Base-by-base conservation (phyloP, 2,329 filamentous ascomycete genomes). In the Aureobasidium sp. region DNA sequence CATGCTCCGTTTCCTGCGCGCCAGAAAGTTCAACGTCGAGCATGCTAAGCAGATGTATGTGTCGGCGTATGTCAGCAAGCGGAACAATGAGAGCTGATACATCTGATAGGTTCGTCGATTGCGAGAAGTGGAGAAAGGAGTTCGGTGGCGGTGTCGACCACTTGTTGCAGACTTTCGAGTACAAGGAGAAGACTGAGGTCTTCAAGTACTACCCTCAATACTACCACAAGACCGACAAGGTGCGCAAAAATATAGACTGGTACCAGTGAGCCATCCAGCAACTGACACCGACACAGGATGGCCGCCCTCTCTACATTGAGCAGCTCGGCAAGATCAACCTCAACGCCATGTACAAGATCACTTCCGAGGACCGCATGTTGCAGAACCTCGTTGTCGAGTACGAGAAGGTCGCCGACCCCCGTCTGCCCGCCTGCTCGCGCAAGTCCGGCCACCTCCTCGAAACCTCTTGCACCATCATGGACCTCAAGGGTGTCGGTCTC, bases 381-480 rank as follows among this genome's bases (percentile, higher is more conserved):
- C 86, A 90, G 76, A 97, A 97, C 81, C 87, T 99, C 47, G 93
- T 96, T 53, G 88, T 92, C 75, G 94, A 99, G 80, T 99, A 99
- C 80, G 94, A 99, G 82, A 96, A 93, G 76, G 84, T 97, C 68
- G 84, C 90, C 68, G 93, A 97, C 77, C 92, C 92, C 15, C 89
- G 94, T 68, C 84, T 99, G 62, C 94, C 94, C 58, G 93, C 94
- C 68, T 97, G 91, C 83, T 96, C 91, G 62, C 91, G 93, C 77
- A 96, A 96, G 79, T 82, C 87, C 27, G 91, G 90, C 70, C 85
- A 88, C 72, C 86, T 99, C 63, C 87, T 97, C 71, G 94, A 99
- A 82, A 99, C 94, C 27, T 97, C 91, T 81, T 97, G 94, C 86
- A 93, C 90, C 67, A 91, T 99, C 78, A 94, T 97, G 88, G 94